phyloP scores from a whole-genome alignment of 768 basidiomycete genomes.

The Terana coerulea region DNA sequence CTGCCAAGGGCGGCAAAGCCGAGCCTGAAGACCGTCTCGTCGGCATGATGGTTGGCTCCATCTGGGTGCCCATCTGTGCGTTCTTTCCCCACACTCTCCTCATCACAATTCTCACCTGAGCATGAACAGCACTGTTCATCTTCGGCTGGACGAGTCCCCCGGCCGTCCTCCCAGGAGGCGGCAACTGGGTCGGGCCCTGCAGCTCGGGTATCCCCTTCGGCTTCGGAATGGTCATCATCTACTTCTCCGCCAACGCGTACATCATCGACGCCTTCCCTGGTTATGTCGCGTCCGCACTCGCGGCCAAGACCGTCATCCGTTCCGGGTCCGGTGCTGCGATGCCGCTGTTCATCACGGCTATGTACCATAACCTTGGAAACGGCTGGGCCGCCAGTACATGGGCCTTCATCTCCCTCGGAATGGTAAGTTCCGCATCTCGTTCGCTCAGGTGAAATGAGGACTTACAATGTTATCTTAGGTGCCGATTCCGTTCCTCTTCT shows the following conservation, averaged over 20 bases:
- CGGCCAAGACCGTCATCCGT: constrained; percentile 35
- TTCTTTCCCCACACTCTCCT: not conserved
- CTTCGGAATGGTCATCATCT: constrained; percentile 36
- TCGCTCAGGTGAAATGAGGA: not conserved
- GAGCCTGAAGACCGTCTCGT: constrained; percentile 40
- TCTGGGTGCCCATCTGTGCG: constrained; percentile 30
- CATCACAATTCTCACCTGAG: not conserved
- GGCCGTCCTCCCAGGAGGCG: constrained; percentile 30
- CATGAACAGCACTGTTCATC: constrained; percentile 33
- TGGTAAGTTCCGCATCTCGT: constrained; percentile 20
- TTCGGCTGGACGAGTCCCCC: constrained; percentile 41
- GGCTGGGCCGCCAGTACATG: constrained; percentile 35
- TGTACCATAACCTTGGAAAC: constrained; percentile 38
- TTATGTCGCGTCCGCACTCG: constrained; percentile 37
- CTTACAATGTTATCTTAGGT: not conserved
- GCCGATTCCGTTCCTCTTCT: constrained; percentile 37
- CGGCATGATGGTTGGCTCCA: constrained; percentile 36
- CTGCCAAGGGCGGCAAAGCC: constrained; percentile 33
- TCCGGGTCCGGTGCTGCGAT: constrained; percentile 34
- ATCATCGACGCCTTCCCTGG: constrained; percentile 37
- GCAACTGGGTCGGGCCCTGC: constrained; percentile 35
- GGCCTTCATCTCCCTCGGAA: constrained; percentile 33
- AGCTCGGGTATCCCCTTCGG: constrained; percentile 36
- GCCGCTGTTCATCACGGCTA: constrained; percentile 34
- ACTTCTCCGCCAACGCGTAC: constrained; percentile 38